Conservation (phyloP, 2,329 filamentous ascomycete species). For the Monilinia polystroma region DNA sequence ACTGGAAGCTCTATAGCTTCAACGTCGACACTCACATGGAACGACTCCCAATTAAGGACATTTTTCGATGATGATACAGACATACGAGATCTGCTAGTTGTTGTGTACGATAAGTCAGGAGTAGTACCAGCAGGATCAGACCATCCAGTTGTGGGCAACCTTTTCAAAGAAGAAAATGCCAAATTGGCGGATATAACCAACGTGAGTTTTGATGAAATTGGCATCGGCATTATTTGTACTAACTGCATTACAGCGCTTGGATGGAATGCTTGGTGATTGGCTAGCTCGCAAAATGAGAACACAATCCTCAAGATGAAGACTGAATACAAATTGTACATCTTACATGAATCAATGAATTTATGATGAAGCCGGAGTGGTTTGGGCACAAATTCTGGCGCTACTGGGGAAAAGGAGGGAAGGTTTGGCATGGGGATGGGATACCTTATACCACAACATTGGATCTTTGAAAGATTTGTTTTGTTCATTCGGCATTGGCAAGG, state of each 20-base stretch:
- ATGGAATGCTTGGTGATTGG: slow-evolving; percentile 83
- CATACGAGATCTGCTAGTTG: slow-evolving; percentile 82
- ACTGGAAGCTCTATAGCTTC: slow-evolving; percentile 55
- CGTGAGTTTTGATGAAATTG: slow-evolving; percentile 46
- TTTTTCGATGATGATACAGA: slow-evolving; percentile 91
- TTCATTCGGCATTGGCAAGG: slow-evolving; percentile 20
- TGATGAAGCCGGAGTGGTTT: slow-evolving; percentile 30
- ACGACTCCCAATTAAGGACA: slow-evolving; percentile 77
- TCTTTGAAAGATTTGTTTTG: slow-evolving; percentile 26
- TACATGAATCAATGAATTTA: slow-evolving; percentile 39
- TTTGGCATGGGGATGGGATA: slow-evolving; percentile 18
- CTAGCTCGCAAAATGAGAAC: slow-evolving; percentile 66
- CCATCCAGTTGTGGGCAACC: slow-evolving; percentile 75
- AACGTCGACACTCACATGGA: slow-evolving; percentile 67
- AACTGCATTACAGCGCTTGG: slow-evolving; percentile 61
- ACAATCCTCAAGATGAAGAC: slow-evolving; percentile 33
- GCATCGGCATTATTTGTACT: slow-evolving; percentile 2
- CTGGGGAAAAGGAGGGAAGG: slow-evolving; percentile 23
- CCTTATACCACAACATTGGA: slow-evolving; percentile 25
- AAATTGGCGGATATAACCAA: slow-evolving; percentile 83
- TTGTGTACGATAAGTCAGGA: slow-evolving; percentile 90
- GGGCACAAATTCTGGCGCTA: slow-evolving; percentile 27
- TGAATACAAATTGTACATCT: slow-evolving; percentile 23
- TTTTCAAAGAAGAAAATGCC: slow-evolving; percentile 86
- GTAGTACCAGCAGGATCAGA: slow-evolving; percentile 77